A percentile compares a stretch with the other conserved stretches of the same genome.
Evolutionary conservation across 257 asterid species (phyloP).

Genomic region (Echium plantagineum): DNA sequence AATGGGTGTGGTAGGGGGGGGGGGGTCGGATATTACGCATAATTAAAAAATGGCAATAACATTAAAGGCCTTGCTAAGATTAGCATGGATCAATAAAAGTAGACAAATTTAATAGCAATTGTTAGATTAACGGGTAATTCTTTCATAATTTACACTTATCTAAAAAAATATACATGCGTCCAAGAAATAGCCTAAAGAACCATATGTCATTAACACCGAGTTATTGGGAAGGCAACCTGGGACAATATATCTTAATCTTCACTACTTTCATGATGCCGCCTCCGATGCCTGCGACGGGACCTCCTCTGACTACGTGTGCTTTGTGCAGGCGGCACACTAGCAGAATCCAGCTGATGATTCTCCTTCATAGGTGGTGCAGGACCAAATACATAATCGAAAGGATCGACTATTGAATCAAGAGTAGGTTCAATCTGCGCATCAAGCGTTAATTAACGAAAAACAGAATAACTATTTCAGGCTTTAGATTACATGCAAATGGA

Average conservation of each 20-base stretch:
- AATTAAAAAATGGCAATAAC: no score
- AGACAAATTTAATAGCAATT: no score
- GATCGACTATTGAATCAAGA: conserved; percentile 24
- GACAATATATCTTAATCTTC: conserved; percentile 21
- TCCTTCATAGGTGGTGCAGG: conserved; percentile 21
- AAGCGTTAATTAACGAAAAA: not conserved
- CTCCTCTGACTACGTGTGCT: conserved; percentile 35
- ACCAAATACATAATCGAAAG: conserved; percentile 61
- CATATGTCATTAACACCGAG: not conserved
- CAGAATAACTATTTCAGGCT: conserved; percentile 1
- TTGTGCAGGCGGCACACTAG: conserved; percentile 16
- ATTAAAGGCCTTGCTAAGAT: no score
- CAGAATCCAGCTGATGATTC: conserved; percentile 16
- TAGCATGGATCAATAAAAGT: no score
- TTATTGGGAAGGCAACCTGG: no score
- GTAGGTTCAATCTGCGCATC: conserved; percentile 28
- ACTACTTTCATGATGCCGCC: conserved; percentile 30
- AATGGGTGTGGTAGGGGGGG: no score
- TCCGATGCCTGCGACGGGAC: conserved; percentile 42
- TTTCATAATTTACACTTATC: not conserved
- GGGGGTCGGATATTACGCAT: no score
- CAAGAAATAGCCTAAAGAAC: no score
- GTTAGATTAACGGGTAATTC: not conserved
- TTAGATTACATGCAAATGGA: no score
- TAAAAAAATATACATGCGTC: no score